These are phyloP conservation scores for Rubia yunnanensis DNA, from an alignment of 257 asterid species.

Conservation along the genomic window DNA sequence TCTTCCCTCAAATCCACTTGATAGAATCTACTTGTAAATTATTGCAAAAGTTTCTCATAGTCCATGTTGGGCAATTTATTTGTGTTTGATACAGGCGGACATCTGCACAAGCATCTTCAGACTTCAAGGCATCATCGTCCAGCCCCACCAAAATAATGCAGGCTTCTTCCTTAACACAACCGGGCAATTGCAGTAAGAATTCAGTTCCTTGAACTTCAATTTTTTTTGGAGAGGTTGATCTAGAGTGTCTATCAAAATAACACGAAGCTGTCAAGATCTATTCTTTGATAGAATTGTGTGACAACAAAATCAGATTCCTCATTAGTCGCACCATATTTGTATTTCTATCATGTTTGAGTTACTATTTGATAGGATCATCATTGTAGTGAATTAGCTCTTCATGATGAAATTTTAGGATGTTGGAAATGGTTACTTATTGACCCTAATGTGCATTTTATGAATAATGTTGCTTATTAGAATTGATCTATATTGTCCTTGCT, in stretches of 20 bases:
- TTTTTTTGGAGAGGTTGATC: not conserved
- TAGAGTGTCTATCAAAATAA: not conserved
- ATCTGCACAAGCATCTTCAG: slow-evolving; percentile 31
- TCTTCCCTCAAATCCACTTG: not conserved
- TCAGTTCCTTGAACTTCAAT: not conserved
- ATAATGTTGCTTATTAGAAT: not conserved
- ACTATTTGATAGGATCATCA: too few species aligned
- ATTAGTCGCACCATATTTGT: not conserved
- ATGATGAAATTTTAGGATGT: not conserved
- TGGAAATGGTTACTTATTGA: not conserved
- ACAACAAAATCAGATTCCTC: not conserved
- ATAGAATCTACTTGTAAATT: not conserved
- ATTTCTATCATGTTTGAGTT: not conserved
- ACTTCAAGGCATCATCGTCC: slow-evolving; percentile 22
- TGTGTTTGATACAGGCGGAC: slow-evolving; percentile 37
- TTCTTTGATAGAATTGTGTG: not conserved
- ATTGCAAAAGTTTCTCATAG: not conserved
- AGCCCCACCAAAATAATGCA: slow-evolving; percentile 22
- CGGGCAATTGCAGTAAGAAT: not conserved
- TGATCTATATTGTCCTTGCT: not conserved
- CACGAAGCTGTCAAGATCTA: not conserved
- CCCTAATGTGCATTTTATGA: not conserved
- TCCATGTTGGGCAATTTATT: not conserved
- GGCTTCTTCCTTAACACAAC: not conserved
- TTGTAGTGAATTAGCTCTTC: not conserved